These are phyloP conservation scores for Jacaranda copaia DNA, from an alignment of 257 asterid genomes.

Conservation along the genomic window DNA sequence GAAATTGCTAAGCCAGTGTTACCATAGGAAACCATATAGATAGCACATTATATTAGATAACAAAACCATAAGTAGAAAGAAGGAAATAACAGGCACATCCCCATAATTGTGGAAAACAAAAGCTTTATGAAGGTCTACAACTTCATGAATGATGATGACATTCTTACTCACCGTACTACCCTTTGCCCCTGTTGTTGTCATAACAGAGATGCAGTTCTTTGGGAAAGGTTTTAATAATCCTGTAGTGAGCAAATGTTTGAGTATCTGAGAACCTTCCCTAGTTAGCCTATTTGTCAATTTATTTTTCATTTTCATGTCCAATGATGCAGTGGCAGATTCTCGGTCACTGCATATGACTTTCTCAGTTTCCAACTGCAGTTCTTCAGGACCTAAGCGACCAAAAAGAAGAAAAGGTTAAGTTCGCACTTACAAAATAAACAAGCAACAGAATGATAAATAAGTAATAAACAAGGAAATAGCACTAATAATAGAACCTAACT, in stretches of 20 bases:
- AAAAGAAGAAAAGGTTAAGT: background rate
- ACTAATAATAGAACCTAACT: constrained; percentile 8
- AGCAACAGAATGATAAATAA: constrained; percentile 6
- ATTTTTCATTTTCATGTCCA: constrained; percentile 98
- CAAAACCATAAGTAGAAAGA: constrained; percentile 15
- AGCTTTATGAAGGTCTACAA: background rate
- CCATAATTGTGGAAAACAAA: background rate
- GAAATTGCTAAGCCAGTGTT: constrained; percentile 25
- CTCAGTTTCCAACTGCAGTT: constrained; percentile 92
- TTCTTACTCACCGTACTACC: constrained; percentile 87
- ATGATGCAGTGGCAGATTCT: constrained; percentile 79
- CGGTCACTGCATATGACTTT: constrained; percentile 71
- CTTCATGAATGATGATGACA: constrained; percentile 14
- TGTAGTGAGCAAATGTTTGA: constrained; percentile 74
- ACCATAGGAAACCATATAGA: constrained; percentile 12
- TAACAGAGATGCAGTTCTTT: constrained; percentile 87
- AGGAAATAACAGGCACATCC: background rate
- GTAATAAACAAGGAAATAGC: constrained; percentile 2
- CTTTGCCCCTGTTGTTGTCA: constrained; percentile 99
- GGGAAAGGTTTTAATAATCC: constrained; percentile 94
- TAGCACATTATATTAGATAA: constrained; percentile 15
- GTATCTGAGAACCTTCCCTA: constrained; percentile 76
- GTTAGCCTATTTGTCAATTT: constrained; percentile 68
- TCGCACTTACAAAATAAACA: constrained; percentile 13
- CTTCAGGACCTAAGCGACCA: constrained; percentile 74